Evolutionary conservation across 2,329 filamentous ascomycete genomes (phyloP).

Genomic region (Calonectria ilicicola): DNA sequence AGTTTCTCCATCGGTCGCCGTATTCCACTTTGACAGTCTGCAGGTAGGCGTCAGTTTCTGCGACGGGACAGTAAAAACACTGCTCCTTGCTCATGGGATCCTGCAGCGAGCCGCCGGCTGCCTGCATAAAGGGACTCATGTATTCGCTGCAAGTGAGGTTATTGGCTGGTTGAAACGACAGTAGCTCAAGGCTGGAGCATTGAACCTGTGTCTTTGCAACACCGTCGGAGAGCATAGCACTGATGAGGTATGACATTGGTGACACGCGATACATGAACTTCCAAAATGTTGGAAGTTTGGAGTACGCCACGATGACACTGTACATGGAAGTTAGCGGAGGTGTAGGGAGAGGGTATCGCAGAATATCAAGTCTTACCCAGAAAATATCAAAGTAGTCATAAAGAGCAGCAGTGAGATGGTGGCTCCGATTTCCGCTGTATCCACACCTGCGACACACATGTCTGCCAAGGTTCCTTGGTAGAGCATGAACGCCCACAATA

Average conservation of each 20-base stretch:
- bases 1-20: conserved; percentile 63
- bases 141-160: conserved; percentile 64
- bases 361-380: conserved; percentile 27
- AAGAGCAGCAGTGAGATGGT: conserved; percentile 54
- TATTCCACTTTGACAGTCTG: conserved; percentile 56
- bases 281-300: conserved; percentile 73
- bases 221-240: conserved; percentile 62
- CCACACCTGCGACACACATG: conserved; percentile 24
- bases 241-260: conserved; percentile 76
- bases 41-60: conserved; percentile 50
- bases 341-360: too few species aligned
- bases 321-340: neutral
- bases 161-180: conserved; percentile 66
- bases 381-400: conserved; percentile 37
- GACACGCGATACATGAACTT: conserved; percentile 75
- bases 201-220: conserved; percentile 29
- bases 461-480: conserved; percentile 31
- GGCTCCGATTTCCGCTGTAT: conserved; percentile 34
- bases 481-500: conserved; percentile 23
- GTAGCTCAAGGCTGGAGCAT: conserved; percentile 54
- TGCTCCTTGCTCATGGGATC: conserved; percentile 54
- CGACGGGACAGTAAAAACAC: conserved; percentile 57
- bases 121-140: conserved; percentile 54
- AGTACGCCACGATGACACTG: conserved; percentile 69
- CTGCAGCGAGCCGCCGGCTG: conserved; percentile 59